These are phyloP conservation scores for Capsella rubella DNA, from an alignment of 441 rosid species.

Conservation along the genomic window DNA sequence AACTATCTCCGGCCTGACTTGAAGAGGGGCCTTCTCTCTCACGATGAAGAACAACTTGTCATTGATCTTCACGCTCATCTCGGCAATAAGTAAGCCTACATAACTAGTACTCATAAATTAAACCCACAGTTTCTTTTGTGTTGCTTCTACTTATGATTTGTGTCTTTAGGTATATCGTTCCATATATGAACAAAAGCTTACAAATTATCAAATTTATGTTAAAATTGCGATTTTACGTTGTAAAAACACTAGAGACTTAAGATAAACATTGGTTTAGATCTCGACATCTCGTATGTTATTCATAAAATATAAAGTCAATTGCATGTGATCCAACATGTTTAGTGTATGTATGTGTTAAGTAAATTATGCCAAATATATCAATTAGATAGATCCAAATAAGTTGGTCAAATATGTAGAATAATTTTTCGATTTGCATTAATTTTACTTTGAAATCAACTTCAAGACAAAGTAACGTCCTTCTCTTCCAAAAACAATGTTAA, in stretches of 20 bases:
- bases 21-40: slow-evolving; percentile 73
- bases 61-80: slow-evolving; percentile 75
- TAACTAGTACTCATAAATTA: neutral
- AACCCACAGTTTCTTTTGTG: neutral
- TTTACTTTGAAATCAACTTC: slow-evolving; percentile 20
- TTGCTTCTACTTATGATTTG: neutral
- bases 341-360: slow-evolving; percentile 2
- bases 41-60: slow-evolving; percentile 69
- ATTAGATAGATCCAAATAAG: slow-evolving; percentile 33
- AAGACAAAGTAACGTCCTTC: slow-evolving; percentile 28
- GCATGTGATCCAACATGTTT: slow-evolving; percentile 20
- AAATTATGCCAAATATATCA: neutral
- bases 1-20: slow-evolving; percentile 83
- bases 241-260: slow-evolving; percentile 7
- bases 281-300: neutral
- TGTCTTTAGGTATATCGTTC: neutral
- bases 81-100: slow-evolving; percentile 34
- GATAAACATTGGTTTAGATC: slow-evolving; percentile 14
- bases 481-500: neutral
- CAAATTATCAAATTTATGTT: neutral
- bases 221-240: neutral
- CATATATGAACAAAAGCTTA: neutral
- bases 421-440: neutral
- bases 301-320: slow-evolving; percentile 18
- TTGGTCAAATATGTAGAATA: slow-evolving; percentile 18